phyloP scores from a whole-genome alignment of 1,139 yeast species.

The Scheffersomyces illinoinensis region DNA sequence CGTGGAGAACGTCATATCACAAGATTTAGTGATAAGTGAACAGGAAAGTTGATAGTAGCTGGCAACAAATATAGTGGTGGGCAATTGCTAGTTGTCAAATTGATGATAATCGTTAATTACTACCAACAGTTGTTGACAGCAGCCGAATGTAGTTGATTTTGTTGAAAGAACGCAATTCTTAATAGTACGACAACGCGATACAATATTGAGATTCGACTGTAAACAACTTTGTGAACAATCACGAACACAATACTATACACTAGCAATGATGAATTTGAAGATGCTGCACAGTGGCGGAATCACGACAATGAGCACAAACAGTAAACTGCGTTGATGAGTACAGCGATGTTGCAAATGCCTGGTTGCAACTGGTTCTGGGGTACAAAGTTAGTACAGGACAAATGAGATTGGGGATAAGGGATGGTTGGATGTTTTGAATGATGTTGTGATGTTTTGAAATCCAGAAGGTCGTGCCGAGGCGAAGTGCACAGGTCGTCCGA shows the following conservation, averaged over 20 bases:
- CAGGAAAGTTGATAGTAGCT: background rate
- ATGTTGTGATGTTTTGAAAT: slow-evolving; percentile 8
- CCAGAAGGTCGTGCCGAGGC: background rate
- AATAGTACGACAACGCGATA: background rate
- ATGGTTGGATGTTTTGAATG: slow-evolving; percentile 11
- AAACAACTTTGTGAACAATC: background rate
- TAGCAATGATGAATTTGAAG: background rate
- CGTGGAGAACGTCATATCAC: background rate
- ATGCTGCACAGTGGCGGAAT: background rate
- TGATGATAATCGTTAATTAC: background rate
- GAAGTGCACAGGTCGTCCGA: background rate
- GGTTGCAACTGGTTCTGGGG: background rate
- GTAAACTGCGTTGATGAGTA: background rate
- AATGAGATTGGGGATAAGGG: background rate
- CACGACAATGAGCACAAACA: background rate
- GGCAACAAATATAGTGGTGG: background rate
- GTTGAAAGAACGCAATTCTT: background rate
- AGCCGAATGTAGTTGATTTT: background rate
- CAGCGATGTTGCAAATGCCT: background rate
- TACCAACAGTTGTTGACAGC: background rate
- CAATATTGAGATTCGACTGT: background rate
- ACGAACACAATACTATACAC: background rate
- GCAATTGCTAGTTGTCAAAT: background rate
- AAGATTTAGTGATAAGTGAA: background rate
- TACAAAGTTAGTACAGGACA: background rate